A percentile compares a stretch with the other conserved stretches of the same genome.
Conservation (phyloP, 192 early-diverging fungal genomes). For the Coemansia sp. region DNA sequence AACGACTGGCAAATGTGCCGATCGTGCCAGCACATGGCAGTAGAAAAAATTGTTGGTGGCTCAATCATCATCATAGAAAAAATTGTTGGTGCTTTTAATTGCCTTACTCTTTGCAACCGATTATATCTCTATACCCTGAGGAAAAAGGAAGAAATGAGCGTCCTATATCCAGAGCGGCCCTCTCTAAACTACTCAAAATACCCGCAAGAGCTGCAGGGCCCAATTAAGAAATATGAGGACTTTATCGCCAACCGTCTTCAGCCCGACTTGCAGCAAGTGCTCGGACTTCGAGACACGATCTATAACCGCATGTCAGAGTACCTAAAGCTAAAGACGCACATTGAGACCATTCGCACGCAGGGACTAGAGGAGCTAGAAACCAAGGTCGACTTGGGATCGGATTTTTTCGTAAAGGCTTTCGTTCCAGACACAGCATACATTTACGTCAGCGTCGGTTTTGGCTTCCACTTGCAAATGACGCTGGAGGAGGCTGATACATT, state of each 20-base stretch:
- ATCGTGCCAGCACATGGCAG: too few species aligned
- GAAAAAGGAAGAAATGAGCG: too few species aligned
- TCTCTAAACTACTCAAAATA: slow-evolving; percentile 9
- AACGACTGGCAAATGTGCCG: too few species aligned
- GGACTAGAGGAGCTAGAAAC: slow-evolving; percentile 71
- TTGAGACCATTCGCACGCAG: slow-evolving; percentile 71
- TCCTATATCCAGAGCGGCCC: background rate
- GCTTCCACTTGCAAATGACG: slow-evolving; percentile 80
- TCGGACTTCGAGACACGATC: slow-evolving; percentile 72
- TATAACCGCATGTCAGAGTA: slow-evolving; percentile 84
- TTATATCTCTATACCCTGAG: too few species aligned
- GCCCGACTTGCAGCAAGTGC: slow-evolving; percentile 66
- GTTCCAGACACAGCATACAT: slow-evolving; percentile 76
- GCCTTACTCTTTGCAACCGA: too few species aligned
- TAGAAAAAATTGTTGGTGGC: too few species aligned
- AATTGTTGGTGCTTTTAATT: too few species aligned
- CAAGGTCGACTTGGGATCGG: slow-evolving; percentile 85
- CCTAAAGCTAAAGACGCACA: slow-evolving; percentile 76
- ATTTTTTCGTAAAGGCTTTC: slow-evolving; percentile 90
- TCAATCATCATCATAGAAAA: too few species aligned
- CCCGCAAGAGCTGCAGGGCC: slow-evolving; percentile 25
- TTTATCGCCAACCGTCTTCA: slow-evolving; percentile 78
- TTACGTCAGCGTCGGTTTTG: slow-evolving; percentile 80
- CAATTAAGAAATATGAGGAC: slow-evolving; percentile 66
- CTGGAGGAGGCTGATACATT: slow-evolving; percentile 74